phyloP scores from a whole-genome alignment of 805 yeast species.

The Vanderwaltozyma yarrowii region DNA sequence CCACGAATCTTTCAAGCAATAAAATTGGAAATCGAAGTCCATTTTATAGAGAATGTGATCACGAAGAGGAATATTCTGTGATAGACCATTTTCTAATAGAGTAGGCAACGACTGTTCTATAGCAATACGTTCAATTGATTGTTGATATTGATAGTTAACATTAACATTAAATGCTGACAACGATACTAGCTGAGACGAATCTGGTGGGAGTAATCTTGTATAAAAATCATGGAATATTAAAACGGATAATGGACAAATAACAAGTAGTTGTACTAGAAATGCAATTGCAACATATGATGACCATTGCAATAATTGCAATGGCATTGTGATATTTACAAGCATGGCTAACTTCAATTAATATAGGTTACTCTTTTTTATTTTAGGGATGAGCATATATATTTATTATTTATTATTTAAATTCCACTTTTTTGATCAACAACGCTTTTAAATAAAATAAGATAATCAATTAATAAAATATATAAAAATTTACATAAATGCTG shows the following conservation, averaged over 20 bases:
- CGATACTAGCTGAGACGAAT: constrained; percentile 19
- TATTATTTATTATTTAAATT: no score
- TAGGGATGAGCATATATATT: no score
- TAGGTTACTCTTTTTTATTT: no score
- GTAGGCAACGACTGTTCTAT: constrained; percentile 10
- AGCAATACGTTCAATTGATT: constrained; percentile 9
- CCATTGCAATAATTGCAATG: constrained; percentile 26
- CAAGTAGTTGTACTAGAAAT: constrained; percentile 14
- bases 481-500: no score
- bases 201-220: constrained; percentile 18
- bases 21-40: constrained; percentile 18
- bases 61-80: constrained; percentile 15
- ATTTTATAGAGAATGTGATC: constrained; percentile 17
- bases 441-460: no score
- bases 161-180: constrained; percentile 8
- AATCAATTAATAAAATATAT: no score
- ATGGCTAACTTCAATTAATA: constrained; percentile 3
- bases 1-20: constrained; percentile 10
- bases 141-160: constrained; percentile 5
- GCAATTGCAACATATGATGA: constrained; percentile 11
- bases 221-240: constrained; percentile 24
- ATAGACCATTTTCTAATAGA: constrained; percentile 17
- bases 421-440: no score
- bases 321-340: constrained; percentile 21
- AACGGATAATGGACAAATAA: constrained; percentile 22